phyloP scores from a whole-genome alignment of 257 asterid genomes.

The Penstemon davidsonii region DNA sequence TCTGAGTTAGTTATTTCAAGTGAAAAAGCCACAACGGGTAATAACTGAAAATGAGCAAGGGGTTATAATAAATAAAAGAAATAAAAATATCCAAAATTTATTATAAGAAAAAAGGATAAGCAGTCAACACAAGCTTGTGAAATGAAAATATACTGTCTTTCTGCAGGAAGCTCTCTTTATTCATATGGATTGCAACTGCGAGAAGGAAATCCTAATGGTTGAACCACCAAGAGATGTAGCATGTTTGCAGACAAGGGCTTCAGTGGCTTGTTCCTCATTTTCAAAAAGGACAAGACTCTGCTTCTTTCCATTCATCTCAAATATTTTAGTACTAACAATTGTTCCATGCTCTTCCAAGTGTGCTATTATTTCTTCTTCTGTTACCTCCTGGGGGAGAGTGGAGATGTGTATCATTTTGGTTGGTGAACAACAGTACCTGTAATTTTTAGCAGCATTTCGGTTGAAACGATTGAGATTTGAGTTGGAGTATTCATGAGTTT shows the following conservation, averaged over 20 bases:
- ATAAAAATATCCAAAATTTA: too few relatives aligned
- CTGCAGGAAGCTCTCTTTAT: too few relatives aligned
- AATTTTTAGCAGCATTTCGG: slow-evolving; percentile 92
- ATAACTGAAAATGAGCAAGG: too few relatives aligned
- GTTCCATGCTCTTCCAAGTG: slow-evolving; percentile 90
- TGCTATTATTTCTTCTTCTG: slow-evolving; percentile 68
- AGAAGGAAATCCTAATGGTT: slow-evolving; percentile 83
- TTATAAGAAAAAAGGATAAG: too few relatives aligned
- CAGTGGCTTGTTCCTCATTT: slow-evolving; percentile 93
- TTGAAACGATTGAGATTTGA: slow-evolving; percentile 96
- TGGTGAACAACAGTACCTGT: slow-evolving; percentile 94
- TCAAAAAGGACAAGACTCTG: slow-evolving; percentile 91
- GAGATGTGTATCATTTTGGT: slow-evolving; percentile 96
- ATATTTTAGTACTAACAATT: slow-evolving; percentile 63
- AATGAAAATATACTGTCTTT: too few relatives aligned
- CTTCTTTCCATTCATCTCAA: slow-evolving; percentile 95
- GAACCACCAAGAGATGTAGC: slow-evolving; percentile 88
- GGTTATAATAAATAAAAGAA: too few relatives aligned
- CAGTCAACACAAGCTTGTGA: too few relatives aligned
- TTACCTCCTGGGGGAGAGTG: slow-evolving; percentile 81
- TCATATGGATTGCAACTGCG: slow-evolving; percentile 93
- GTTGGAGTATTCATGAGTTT: slow-evolving; percentile 87
- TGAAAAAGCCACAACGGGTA: too few relatives aligned
- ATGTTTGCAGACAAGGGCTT: slow-evolving; percentile 96
- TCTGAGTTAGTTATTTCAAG: too few relatives aligned